A percentile compares a stretch with the other conserved stretches of the same genome.
Evolutionary conservation across 352 stramenopile species (phyloP).

Genomic region (Globisporangium paddicum): DNA sequence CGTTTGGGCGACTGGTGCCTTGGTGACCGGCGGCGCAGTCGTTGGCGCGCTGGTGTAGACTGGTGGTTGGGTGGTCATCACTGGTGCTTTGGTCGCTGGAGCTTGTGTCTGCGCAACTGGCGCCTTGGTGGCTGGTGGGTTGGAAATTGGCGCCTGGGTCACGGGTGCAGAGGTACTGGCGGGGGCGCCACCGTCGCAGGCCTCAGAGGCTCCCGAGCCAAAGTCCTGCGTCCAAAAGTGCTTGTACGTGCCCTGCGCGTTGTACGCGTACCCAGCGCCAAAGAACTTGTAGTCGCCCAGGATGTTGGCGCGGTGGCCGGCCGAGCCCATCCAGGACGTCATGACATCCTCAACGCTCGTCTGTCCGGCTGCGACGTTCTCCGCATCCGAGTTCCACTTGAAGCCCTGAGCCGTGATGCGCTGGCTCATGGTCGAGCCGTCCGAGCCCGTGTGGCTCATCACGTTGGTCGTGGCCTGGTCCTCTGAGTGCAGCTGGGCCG

Average conservation of each 20-base stretch:
- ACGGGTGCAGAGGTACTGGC: background rate
- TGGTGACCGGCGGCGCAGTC: background rate
- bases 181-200: background rate
- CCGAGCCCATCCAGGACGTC: constrained; percentile 17
- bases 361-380: constrained; percentile 24
- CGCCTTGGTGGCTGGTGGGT: background rate
- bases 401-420: constrained; percentile 22
- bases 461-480: constrained; percentile 24
- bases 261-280: constrained; percentile 44
- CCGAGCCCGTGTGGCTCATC: constrained; percentile 29
- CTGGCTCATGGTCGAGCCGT: constrained; percentile 14
- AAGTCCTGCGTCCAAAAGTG: constrained; percentile 69
- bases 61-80: background rate
- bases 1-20: background rate
- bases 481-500: constrained; percentile 26
- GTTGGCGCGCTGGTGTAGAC: background rate
- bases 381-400: constrained; percentile 13
- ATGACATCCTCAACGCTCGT: constrained; percentile 13
- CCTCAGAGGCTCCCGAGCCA: constrained; percentile 23
- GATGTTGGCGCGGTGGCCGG: constrained; percentile 19
- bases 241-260: constrained; percentile 21
- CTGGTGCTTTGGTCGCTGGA: background rate
- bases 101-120: too few species aligned
- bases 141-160: background rate
- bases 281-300: constrained; percentile 26